phyloP scores from a whole-genome alignment of 805 yeast genomes.

The Yamadazyma scolyti region DNA sequence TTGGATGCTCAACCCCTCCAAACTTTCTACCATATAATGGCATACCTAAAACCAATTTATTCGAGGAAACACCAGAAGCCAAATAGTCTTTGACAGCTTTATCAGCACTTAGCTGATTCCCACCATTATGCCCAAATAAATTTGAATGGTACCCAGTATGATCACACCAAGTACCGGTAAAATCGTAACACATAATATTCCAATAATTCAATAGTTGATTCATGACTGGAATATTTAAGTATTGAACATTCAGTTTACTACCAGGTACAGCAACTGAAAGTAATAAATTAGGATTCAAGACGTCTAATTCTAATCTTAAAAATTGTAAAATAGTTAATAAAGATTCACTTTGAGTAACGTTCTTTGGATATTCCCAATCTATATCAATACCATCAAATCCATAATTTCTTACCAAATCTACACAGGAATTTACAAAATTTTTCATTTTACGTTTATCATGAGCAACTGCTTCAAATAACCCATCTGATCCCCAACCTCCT shows the following conservation, averaged over 20 bases:
- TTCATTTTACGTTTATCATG: conserved; percentile 21
- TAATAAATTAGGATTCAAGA: conserved; percentile 28
- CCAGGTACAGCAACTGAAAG: conserved; percentile 81
- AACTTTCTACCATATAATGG: conserved; percentile 69
- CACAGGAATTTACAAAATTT: conserved; percentile 48
- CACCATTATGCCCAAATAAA: conserved; percentile 41
- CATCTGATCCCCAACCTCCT: conserved; percentile 72
- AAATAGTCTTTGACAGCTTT: conserved; percentile 45
- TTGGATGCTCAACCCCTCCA: conserved; percentile 27
- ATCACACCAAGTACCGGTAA: conserved; percentile 69
- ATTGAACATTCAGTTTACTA: conserved; percentile 40
- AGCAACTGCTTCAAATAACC: conserved; percentile 33
- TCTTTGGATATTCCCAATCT: conserved; percentile 89
- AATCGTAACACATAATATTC: conserved; percentile 93
- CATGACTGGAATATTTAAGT: conserved; percentile 50
- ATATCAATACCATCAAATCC: conserved; percentile 89
- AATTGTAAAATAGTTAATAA: conserved; percentile 41
- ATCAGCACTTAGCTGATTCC: conserved; percentile 44
- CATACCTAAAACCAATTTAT: conserved; percentile 74
- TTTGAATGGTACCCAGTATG: conserved; percentile 68
- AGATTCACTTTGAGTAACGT: conserved; percentile 39
- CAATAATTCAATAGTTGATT: conserved; percentile 60
- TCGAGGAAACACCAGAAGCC: conserved; percentile 36
- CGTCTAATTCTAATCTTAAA: conserved; percentile 38
- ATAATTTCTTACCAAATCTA: conserved; percentile 44